Base-by-base conservation (phyloP, 192 early-diverging fungal species). In the Backusella morwellensis region DNA sequence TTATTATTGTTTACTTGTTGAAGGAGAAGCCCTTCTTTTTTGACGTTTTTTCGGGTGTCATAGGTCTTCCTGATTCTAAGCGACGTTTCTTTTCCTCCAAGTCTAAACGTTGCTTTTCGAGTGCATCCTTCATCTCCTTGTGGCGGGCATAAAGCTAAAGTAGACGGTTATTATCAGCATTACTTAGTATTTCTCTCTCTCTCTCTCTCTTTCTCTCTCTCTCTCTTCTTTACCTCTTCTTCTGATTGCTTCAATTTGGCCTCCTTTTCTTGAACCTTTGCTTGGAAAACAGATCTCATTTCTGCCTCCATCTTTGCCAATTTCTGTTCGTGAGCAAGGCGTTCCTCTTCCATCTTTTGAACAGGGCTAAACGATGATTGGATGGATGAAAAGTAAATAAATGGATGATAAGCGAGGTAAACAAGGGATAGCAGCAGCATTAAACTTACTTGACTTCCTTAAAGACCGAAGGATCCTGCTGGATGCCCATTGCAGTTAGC, bases 251-350 rank as follows among this genome's bases (percentile, higher is more conserved):
- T 99, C 74, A 99, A 88, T 87, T 98, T 98, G 78, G 95, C 85
- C 83, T 99, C 97, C 87, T 98, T 98, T 86, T 99, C 98, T 73
- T 96, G 93, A 3, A 99, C 98, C 90, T 99, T 98, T 74, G 96
- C 94, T 85, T 97, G 94, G 92, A 99, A 99, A 59, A 99, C 98
- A 54, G 92, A 88, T 84, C 96, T 96, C 98, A 99, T 99, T 85
- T 99, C 98, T 35, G 92, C 90, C 82, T 99, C 97, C 98, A 99
- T 98, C 89, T 98, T 97, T 63, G 92, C 88, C 87, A 99, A 89
- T 88, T 98, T 98, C 76, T 90, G 91, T 84, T 99, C 96, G 75
- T 99, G 98, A 38, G 94, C 86, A 40, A 90, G 80, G 63, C 92
- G 91, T 87, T 99, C 97, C 83, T 97, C 95, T 76, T 98, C 97